phyloP scores from a whole-genome alignment of 2,329 filamentous ascomycete genomes.

The Aspergillus sp. region DNA sequence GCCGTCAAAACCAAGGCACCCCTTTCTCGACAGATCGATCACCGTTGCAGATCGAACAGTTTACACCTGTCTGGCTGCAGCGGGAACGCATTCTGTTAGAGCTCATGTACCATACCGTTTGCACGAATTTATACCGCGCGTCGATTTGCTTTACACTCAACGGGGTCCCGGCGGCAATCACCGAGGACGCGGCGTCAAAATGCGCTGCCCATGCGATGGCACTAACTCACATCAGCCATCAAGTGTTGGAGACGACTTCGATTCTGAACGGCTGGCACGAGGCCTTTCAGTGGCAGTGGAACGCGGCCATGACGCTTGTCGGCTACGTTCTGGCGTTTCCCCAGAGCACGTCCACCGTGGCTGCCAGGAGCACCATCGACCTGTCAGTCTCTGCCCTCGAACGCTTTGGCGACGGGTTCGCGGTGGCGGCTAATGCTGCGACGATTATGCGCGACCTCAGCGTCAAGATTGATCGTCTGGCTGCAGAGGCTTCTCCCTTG shows the following conservation, averaged over 20 bases:
- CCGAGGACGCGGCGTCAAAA: background rate
- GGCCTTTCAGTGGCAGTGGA: conserved; percentile 31
- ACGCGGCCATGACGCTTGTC: conserved; percentile 33
- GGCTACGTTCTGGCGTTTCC: conserved; percentile 37
- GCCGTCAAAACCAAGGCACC: background rate
- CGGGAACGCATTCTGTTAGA: conserved; percentile 6
- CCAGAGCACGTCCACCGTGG: background rate
- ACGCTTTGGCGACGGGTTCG: conserved; percentile 35
- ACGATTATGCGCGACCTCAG: conserved; percentile 16
- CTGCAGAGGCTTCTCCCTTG: background rate
- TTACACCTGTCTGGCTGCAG: conserved; percentile 3
- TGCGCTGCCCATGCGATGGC: background rate
- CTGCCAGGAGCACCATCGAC: conserved; percentile 30
- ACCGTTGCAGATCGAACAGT: background rate
- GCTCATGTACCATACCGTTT: background rate
- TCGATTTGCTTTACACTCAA: background rate
- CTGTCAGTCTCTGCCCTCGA: conserved; percentile 41
- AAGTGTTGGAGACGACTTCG: conserved; percentile 5
- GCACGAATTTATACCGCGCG: background rate
- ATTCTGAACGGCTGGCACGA: conserved; percentile 30
- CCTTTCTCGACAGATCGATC: background rate
- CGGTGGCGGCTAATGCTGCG: conserved; percentile 39
- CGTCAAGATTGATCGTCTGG: conserved; percentile 14
- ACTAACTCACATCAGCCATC: background rate
- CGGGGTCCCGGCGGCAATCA: background rate